Percentiles rank a stretch among this genome's conserved stretches.
Conservation (phyloP, 495 filamentous ascomycete species). For the Chaetomium tenue region DNA sequence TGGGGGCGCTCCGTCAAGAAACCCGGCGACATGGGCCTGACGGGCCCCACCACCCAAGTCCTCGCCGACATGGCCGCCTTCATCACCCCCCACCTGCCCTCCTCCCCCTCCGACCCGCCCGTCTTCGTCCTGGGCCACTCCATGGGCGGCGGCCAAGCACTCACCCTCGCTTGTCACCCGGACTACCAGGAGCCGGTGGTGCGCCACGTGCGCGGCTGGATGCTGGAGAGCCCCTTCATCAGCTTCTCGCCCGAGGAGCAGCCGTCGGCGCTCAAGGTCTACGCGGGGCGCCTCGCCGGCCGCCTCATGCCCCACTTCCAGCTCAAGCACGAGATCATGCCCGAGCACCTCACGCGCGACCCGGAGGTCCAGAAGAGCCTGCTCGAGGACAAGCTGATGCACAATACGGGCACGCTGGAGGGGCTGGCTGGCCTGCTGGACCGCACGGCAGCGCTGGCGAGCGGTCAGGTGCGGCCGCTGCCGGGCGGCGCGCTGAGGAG, state of each 20-base stretch:
- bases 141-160: slow-evolving; percentile 70
- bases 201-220: slow-evolving; percentile 58
- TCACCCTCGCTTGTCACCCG: slow-evolving; percentile 48
- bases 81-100: slow-evolving; percentile 47
- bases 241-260: slow-evolving; percentile 60
- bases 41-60: slow-evolving; percentile 68
- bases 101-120: slow-evolving; percentile 21
- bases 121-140: slow-evolving; percentile 87
- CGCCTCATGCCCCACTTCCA: slow-evolving; percentile 61
- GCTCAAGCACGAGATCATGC: slow-evolving; percentile 56
- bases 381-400: slow-evolving; percentile 62
- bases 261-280: slow-evolving; percentile 57
- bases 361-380: slow-evolving; percentile 54
- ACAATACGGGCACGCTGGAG: slow-evolving; percentile 77
- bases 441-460: slow-evolving; percentile 53
- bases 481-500: slow-evolving; percentile 38
- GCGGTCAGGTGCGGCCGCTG: slow-evolving; percentile 40
- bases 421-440: slow-evolving; percentile 73
- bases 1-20: slow-evolving; percentile 55
- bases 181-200: slow-evolving; percentile 44
- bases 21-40: slow-evolving; percentile 58
- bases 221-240: slow-evolving; percentile 69
- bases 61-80: slow-evolving; percentile 75
- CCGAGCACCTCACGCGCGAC: slow-evolving; percentile 62
- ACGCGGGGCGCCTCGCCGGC: slow-evolving; percentile 61